Evolutionary conservation across 176 grass and related monocot genomes (phyloP).

Genomic region (Chloris gayana): DNA sequence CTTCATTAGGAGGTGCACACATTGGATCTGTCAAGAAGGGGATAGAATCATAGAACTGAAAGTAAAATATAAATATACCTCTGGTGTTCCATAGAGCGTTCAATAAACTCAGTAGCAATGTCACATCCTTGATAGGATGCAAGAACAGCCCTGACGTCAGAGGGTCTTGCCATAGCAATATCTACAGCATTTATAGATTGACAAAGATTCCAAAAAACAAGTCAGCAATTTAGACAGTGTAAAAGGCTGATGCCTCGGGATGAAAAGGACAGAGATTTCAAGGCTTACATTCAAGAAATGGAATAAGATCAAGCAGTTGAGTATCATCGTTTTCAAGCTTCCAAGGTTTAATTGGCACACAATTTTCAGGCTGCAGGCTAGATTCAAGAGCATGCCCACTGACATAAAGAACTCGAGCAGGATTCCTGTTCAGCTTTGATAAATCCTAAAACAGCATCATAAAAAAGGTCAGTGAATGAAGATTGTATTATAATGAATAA

Average conservation of each 20-base stretch:
- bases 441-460: slow-evolving; percentile 68
- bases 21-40: background rate
- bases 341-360: slow-evolving; percentile 83
- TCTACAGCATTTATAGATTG: slow-evolving; percentile 51
- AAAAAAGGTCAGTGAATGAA: slow-evolving; percentile 26
- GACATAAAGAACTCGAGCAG: slow-evolving; percentile 79
- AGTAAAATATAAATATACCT: slow-evolving; percentile 51
- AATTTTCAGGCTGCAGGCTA: slow-evolving; percentile 82
- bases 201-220: slow-evolving; percentile 31
- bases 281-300: slow-evolving; percentile 94
- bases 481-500: background rate
- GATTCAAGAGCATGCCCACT: slow-evolving; percentile 87
- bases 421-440: slow-evolving; percentile 93
- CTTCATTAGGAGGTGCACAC: background rate
- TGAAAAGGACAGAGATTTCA: background rate
- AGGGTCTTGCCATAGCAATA: slow-evolving; percentile 82
- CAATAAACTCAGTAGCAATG: slow-evolving; percentile 84
- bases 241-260: background rate
- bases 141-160: slow-evolving; percentile 92
- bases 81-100: slow-evolving; percentile 86
- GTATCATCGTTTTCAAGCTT: slow-evolving; percentile 94
- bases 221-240: slow-evolving; percentile 23
- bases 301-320: slow-evolving; percentile 92
- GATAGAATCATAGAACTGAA: slow-evolving; percentile 29
- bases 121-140: slow-evolving; percentile 90